Percentiles rank a stretch among this genome's conserved stretches.
Conservation (phyloP, 192 early-diverging fungal genomes). For the Spinellus fusiger region DNA sequence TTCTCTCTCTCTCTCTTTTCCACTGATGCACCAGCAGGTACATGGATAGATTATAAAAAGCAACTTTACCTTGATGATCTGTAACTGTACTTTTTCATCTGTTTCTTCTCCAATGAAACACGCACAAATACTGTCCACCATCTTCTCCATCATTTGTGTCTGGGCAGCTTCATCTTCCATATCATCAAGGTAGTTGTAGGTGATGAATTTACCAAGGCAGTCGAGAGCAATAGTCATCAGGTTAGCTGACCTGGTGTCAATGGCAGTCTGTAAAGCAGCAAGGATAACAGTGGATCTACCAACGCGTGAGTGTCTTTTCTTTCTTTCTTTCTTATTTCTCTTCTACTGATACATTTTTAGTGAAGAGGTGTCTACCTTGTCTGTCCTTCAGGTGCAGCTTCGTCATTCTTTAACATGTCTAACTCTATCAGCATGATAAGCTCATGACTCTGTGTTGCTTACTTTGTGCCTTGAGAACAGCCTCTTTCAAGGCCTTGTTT, state of each 20-base stretch:
- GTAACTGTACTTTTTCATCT: constrained; percentile 83
- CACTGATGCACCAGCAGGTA: too few relatives aligned
- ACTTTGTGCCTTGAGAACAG: constrained; percentile 44
- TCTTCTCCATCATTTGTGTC: constrained; percentile 51
- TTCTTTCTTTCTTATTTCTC: not conserved
- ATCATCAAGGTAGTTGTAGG: constrained; percentile 56
- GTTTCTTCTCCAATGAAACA: constrained; percentile 74
- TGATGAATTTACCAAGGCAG: constrained; percentile 75
- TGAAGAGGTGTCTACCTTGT: constrained; percentile 9
- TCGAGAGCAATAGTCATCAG: constrained; percentile 70
- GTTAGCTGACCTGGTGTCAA: constrained; percentile 54
- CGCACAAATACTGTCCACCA: constrained; percentile 73
- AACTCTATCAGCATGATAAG: not conserved
- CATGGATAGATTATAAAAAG: too few relatives aligned
- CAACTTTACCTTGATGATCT: constrained; percentile 83
- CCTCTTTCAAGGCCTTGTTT: constrained; percentile 39
- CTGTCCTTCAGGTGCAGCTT: constrained; percentile 25
- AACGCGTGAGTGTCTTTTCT: not conserved
- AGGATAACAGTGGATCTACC: constrained; percentile 43
- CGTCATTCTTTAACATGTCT: constrained; percentile 32
- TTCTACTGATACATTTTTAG: not conserved
- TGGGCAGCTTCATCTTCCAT: constrained; percentile 33
- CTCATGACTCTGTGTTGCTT: constrained; percentile 4
- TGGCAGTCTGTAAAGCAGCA: constrained; percentile 65
- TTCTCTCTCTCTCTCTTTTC: too few relatives aligned